Conservation (phyloP, 495 filamentous ascomycete species). For the Penicillium verhagenii region DNA sequence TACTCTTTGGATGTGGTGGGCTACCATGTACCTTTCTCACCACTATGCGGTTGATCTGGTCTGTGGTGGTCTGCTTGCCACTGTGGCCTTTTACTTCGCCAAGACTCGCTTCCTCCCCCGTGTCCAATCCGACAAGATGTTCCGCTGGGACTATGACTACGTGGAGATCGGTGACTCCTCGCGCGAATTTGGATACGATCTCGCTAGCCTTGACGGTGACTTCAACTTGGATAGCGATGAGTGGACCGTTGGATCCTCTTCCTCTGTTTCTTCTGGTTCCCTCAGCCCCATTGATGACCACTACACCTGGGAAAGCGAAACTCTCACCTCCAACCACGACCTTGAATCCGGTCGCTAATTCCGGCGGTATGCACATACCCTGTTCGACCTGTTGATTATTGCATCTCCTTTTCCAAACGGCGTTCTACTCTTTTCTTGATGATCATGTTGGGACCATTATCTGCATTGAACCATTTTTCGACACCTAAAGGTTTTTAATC, state of each 20-base stretch:
- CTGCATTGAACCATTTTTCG: conserved; percentile 49
- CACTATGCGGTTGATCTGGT: conserved; percentile 95
- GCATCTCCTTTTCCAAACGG: conserved; percentile 38
- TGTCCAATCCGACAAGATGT: conserved; percentile 75
- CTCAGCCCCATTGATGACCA: conserved; percentile 61
- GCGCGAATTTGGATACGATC: conserved; percentile 54
- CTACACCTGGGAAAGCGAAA: conserved; percentile 63
- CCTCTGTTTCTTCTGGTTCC: conserved; percentile 63
- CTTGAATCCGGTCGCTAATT: conserved; percentile 46
- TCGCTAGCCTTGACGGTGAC: conserved; percentile 54
- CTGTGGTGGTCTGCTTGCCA: conserved; percentile 77
- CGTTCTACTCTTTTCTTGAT: conserved; percentile 35
- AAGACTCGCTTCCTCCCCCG: conserved; percentile 78
- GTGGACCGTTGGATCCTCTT: conserved; percentile 73
- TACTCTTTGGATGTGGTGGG: conserved; percentile 92
- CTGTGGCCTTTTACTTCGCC: conserved; percentile 75
- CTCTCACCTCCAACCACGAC: conserved; percentile 54
- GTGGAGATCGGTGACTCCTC: conserved; percentile 70
- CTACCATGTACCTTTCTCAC: conserved; percentile 96
- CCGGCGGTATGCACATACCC: conserved; percentile 28
- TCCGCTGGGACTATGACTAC: conserved; percentile 95
- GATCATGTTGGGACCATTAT: conserved; percentile 40
- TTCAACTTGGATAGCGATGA: conserved; percentile 65
- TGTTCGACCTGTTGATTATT: conserved; percentile 23
- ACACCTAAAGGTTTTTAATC: conserved; percentile 43